Percentiles rank a stretch among this genome's conserved stretches.
phyloP scores from a whole-genome alignment of 805 yeast species.

The Starmerella sp. region DNA sequence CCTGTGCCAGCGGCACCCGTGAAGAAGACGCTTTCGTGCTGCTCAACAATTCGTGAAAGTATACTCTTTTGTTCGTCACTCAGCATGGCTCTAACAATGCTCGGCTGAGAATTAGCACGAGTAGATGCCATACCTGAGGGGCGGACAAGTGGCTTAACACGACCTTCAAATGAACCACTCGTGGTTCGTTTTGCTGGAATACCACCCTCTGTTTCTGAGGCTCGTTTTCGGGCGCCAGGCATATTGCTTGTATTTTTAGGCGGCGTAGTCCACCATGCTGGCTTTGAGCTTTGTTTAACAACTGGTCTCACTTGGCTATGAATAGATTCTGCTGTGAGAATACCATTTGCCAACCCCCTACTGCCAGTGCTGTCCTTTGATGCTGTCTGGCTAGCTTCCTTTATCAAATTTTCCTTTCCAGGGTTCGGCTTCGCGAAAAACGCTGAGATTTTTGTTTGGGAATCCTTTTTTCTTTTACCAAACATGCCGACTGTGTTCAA shows the following conservation, averaged over 20 bases:
- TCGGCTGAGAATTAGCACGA: slow-evolving; percentile 6
- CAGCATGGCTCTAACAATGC: slow-evolving; percentile 11
- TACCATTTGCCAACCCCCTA: background rate
- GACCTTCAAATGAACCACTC: slow-evolving; percentile 11
- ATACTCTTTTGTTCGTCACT: slow-evolving; percentile 41
- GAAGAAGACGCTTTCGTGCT: slow-evolving; percentile 59
- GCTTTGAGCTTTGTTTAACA: background rate
- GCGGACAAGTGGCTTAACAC: slow-evolving; percentile 14
- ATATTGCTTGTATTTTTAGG: slow-evolving; percentile 6
- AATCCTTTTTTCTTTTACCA: background rate
- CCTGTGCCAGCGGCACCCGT: slow-evolving; percentile 99
- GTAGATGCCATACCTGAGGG: slow-evolving; percentile 16
- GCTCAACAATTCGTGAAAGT: slow-evolving; percentile 46
- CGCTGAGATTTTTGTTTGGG: background rate
- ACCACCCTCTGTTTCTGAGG: background rate
- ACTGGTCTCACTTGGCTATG: background rate
- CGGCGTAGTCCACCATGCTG: slow-evolving; percentile 17
- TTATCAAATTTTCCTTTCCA: background rate
- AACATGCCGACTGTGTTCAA: background rate
- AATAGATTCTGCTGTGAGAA: background rate
- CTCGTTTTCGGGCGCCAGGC: slow-evolving; percentile 14
- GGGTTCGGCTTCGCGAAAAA: background rate
- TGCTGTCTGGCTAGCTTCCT: too few relatives aligned
- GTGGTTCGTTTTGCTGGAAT: slow-evolving; percentile 4
- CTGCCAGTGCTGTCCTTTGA: background rate